Percentiles rank a stretch among this genome's conserved stretches.
Conservation (phyloP, 2,329 filamentous ascomycete species). For the Fusarium avenaceum region DNA sequence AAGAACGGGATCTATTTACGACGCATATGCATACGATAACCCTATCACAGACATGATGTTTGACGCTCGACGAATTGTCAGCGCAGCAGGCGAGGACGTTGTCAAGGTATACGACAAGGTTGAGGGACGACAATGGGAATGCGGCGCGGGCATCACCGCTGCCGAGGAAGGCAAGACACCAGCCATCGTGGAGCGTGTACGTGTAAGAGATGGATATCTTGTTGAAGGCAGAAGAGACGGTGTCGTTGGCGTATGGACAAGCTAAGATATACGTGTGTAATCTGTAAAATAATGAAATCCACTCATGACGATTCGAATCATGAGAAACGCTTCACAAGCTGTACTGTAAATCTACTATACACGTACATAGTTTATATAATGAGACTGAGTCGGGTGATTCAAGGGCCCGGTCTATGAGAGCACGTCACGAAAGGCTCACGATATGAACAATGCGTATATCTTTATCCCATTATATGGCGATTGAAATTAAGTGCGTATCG, state of each 20-base stretch:
- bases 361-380: background rate
- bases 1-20: conserved; percentile 92
- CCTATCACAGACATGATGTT: conserved; percentile 98
- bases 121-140: conserved; percentile 96
- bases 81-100: conserved; percentile 90
- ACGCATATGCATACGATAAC: conserved; percentile 95
- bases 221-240: conserved; percentile 91
- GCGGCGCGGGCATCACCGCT: conserved; percentile 82
- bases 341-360: background rate
- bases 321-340: conserved; percentile 5
- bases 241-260: conserved; percentile 91
- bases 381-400: background rate
- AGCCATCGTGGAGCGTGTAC: conserved; percentile 83
- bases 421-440: background rate
- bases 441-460: background rate
- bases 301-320: conserved; percentile 33
- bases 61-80: conserved; percentile 88
- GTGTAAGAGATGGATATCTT: conserved; percentile 93
- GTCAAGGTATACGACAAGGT: conserved; percentile 99
- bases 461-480: background rate
- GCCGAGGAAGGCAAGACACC: conserved; percentile 75
- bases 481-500: background rate
- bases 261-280: conserved; percentile 57
- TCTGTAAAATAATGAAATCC: conserved; percentile 46
- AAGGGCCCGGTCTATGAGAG: background rate